A percentile compares a stretch with the other conserved stretches of the same genome.
These are phyloP conservation scores for Colletotrichum scovillei DNA, from an alignment of 2,329 filamentous ascomycete species.

Conservation along the genomic window DNA sequence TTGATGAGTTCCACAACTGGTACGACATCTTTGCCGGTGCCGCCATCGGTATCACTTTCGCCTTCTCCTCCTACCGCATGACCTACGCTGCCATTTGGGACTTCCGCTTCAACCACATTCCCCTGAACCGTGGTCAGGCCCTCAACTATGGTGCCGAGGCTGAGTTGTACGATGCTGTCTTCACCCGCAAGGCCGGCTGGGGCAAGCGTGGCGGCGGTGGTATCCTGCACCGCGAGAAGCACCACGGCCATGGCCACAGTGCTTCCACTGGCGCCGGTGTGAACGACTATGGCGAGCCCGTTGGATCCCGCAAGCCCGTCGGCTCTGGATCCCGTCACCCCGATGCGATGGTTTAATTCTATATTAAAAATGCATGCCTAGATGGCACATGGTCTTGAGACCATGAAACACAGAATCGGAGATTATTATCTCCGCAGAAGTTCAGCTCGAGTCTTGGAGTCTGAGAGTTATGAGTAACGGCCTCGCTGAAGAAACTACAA, in stretches of 20 bases:
- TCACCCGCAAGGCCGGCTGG: slow-evolving; percentile 71
- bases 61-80: slow-evolving; percentile 75
- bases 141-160: slow-evolving; percentile 61
- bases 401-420: background rate
- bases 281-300: slow-evolving; percentile 3
- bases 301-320: slow-evolving; percentile 27
- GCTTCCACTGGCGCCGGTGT: background rate
- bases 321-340: slow-evolving; percentile 22
- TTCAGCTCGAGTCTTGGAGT: background rate
- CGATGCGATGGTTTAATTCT: slow-evolving; percentile 22
- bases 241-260: slow-evolving; percentile 11
- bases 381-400: background rate
- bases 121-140: slow-evolving; percentile 67
- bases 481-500: background rate
- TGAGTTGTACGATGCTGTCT: slow-evolving; percentile 65
- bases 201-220: slow-evolving; percentile 47
- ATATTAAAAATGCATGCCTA: no score
- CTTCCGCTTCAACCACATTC: slow-evolving; percentile 74
- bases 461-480: slow-evolving; percentile 2
- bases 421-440: background rate
- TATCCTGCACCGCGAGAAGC: slow-evolving; percentile 39
- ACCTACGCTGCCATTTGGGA: slow-evolving; percentile 76
- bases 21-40: slow-evolving; percentile 78
- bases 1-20: slow-evolving; percentile 81
- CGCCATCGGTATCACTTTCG: slow-evolving; percentile 73